These are phyloP conservation scores for Cladorrhinum sp. DNA, from an alignment of 2,329 filamentous ascomycete genomes.

Conservation along the genomic window DNA sequence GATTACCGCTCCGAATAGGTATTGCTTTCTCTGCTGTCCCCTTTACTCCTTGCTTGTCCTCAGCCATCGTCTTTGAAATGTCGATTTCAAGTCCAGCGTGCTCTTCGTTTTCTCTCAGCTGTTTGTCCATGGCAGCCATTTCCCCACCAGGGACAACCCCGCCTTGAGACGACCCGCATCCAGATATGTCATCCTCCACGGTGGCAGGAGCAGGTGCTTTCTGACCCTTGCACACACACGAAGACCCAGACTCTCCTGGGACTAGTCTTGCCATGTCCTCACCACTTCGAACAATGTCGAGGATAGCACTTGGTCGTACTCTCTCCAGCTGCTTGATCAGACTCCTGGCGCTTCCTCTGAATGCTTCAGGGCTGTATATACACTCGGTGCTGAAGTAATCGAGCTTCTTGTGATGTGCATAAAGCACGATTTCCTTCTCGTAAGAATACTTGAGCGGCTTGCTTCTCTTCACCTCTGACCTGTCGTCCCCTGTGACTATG, in stretches of 20 bases:
- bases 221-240: slow-evolving; percentile 46
- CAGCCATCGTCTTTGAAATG: slow-evolving; percentile 48
- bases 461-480: slow-evolving; percentile 88
- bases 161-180: slow-evolving; percentile 67
- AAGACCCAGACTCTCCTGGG: slow-evolving; percentile 52
- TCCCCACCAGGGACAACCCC: slow-evolving; percentile 67
- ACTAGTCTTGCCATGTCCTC: slow-evolving; percentile 95
- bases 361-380: slow-evolving; percentile 96
- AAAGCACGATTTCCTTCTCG: slow-evolving; percentile 97
- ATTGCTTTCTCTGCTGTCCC: slow-evolving; percentile 26
- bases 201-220: slow-evolving; percentile 29
- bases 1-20: slow-evolving; percentile 23
- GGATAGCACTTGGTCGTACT: slow-evolving; percentile 86
- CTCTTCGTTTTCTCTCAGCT: slow-evolving; percentile 62
- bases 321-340: slow-evolving; percentile 94
- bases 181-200: slow-evolving; percentile 61
- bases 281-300: slow-evolving; percentile 91
- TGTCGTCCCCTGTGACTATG: slow-evolving; percentile 75
- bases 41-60: slow-evolving; percentile 32
- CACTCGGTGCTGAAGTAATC: slow-evolving; percentile 99
- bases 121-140: slow-evolving; percentile 78
- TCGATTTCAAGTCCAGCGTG: slow-evolving; percentile 64
- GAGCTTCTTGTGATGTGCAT: slow-evolving; percentile 92
- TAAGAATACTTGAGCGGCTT: slow-evolving; percentile 98
- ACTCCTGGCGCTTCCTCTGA: slow-evolving; percentile 84